phyloP scores from a whole-genome alignment of 306 rosid species.

The Vachellia collinsii region DNA sequence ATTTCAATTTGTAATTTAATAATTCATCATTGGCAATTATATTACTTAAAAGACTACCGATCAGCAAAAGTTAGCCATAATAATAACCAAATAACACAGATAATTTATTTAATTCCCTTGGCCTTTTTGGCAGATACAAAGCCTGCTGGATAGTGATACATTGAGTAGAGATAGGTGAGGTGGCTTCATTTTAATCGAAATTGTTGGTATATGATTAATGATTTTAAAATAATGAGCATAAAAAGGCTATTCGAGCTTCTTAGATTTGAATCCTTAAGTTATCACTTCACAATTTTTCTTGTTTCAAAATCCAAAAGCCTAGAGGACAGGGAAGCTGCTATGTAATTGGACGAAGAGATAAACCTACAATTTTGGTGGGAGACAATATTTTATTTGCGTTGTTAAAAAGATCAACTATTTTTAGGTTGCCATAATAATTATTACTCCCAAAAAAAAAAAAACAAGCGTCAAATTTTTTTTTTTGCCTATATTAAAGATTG shows the following conservation, averaged over 20 bases:
- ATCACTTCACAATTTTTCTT: neutral
- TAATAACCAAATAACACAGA: conserved; percentile 26
- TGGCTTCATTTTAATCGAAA: conserved; percentile 44
- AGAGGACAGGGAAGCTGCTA: too few species aligned
- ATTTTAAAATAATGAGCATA: neutral
- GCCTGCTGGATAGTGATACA: conserved; percentile 25
- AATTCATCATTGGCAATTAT: neutral
- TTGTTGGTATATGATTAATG: conserved; percentile 5
- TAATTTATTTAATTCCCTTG: conserved; percentile 32
- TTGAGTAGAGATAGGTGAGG: conserved; percentile 39
- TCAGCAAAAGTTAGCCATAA: neutral
- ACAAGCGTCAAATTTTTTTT: too few species aligned
- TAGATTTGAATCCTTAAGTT: neutral
- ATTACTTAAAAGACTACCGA: conserved; percentile 32
- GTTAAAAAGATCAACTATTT: too few species aligned
- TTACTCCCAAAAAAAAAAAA: too few species aligned
- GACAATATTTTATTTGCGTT: too few species aligned
- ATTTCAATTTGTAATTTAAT: conserved; percentile 39
- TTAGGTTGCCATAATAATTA: too few species aligned
- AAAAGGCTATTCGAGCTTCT: neutral
- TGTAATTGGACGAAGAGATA: too few species aligned
- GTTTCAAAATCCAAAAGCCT: neutral
- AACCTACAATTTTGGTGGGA: too few species aligned
- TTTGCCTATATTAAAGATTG: too few species aligned
- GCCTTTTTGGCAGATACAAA: conserved; percentile 38